A percentile compares a stretch with the other conserved stretches of the same genome.
These are phyloP conservation scores for Podosphaera leucotricha DNA, from an alignment of 2,329 filamentous ascomycete species.

Conservation along the genomic window DNA sequence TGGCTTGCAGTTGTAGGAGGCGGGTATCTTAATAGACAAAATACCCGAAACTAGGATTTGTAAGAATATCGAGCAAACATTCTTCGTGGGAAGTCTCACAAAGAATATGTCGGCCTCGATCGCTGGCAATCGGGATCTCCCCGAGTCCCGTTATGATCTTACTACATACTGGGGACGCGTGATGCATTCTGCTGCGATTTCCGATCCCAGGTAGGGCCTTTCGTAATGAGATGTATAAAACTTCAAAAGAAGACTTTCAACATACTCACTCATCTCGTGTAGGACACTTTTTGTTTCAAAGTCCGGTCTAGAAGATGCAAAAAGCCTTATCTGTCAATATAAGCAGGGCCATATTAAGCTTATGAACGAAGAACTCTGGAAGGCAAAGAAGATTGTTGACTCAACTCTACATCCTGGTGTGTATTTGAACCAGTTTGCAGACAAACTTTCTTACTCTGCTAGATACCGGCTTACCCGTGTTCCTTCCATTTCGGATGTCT, in stretches of 20 bases:
- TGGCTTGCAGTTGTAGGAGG: too few relatives aligned
- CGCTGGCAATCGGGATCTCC: conserved; percentile 53
- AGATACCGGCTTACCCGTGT: conserved; percentile 84
- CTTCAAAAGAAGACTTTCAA: background rate
- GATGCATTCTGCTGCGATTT: conserved; percentile 65
- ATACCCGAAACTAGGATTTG: too few relatives aligned
- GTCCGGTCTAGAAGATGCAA: conserved; percentile 63
- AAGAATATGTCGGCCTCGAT: conserved; percentile 42
- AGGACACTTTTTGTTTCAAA: conserved; percentile 72
- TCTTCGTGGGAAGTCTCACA: too few relatives aligned
- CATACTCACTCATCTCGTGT: conserved; percentile 2
- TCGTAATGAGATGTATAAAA: conserved; percentile 1
- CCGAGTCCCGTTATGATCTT: conserved; percentile 79
- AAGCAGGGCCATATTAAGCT: conserved; percentile 56
- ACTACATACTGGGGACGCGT: conserved; percentile 89
- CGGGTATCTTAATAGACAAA: too few relatives aligned
- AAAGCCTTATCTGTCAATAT: conserved; percentile 58
- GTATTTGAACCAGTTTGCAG: conserved; percentile 7
- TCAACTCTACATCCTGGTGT: conserved; percentile 85
- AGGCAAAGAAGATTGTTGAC: conserved; percentile 90
- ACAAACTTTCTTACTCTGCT: conserved; percentile 3
- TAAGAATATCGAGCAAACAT: too few relatives aligned
- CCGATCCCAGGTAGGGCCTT: conserved; percentile 68
- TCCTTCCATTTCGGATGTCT: conserved; percentile 95
- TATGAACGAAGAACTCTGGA: conserved; percentile 85